phyloP scores from a whole-genome alignment of 2,329 filamentous ascomycete species.

The Xylariaceae sp. region DNA sequence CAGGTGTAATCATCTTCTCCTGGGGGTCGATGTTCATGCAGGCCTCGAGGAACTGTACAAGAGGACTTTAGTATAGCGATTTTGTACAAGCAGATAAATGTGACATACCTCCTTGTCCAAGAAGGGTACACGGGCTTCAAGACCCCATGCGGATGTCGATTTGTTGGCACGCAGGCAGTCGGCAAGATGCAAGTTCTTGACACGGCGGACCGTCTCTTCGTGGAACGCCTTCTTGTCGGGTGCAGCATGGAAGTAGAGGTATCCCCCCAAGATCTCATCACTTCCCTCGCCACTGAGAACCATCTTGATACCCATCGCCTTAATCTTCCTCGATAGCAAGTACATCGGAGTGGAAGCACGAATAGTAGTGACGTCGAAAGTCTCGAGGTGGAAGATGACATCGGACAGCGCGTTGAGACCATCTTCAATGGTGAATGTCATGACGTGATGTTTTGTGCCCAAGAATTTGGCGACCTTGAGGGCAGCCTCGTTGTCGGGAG shows the following conservation, averaged over 20 bases:
- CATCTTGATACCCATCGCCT: conserved; percentile 99
- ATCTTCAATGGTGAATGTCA: conserved; percentile 97
- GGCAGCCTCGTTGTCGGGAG: conserved; percentile 88
- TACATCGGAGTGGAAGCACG: conserved; percentile 99
- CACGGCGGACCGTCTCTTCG: conserved; percentile 85
- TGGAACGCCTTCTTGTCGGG: conserved; percentile 92
- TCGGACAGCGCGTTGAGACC: conserved; percentile 94
- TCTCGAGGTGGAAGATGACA: conserved; percentile 97
- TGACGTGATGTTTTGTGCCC: conserved; percentile 95
- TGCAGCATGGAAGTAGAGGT: conserved; percentile 96
- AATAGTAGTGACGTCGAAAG: conserved; percentile 97
- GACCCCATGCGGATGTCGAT: conserved; percentile 95
- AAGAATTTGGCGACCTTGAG: conserved; percentile 93
- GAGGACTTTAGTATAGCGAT: neutral
- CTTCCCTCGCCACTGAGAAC: conserved; percentile 94
- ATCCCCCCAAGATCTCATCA: conserved; percentile 97
- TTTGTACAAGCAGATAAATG: conserved; percentile 6
- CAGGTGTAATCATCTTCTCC: conserved; percentile 93
- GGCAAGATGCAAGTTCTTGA: conserved; percentile 95
- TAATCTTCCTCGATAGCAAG: conserved; percentile 95
- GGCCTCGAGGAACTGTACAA: conserved; percentile 73
- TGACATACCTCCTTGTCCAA: conserved; percentile 75
- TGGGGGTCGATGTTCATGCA: conserved; percentile 90
- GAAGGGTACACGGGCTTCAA: conserved; percentile 97
- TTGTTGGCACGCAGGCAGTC: conserved; percentile 99